Base-by-base conservation (phyloP, 306 rosid genomes). In the Hippophae tibetana region DNA sequence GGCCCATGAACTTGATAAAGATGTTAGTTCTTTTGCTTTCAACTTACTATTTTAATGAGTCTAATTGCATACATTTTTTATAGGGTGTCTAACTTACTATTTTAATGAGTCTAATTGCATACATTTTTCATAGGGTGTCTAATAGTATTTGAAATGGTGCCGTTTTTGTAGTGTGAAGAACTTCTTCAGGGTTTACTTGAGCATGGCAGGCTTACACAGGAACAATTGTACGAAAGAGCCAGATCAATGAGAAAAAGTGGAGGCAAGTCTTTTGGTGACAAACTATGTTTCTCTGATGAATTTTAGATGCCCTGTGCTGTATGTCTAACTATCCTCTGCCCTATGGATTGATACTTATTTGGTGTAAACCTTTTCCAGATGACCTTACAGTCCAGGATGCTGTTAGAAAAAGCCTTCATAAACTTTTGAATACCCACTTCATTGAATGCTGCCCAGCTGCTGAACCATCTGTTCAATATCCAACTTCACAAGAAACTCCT, bases 381-480 rank as follows among this genome's bases (percentile, higher is more conserved):
- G 72, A 68, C 70, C 63, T 61, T 61, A 74, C 72, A 69, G 67
- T 54, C 76, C 60, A 76, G 63, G 74, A 72, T 70, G 62, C 56
- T 63, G 82, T 80, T 58, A 71, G 56, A 52, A 88, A 83, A 65
- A 61, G 69, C 72, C 80, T 92, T 64, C 26, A 10, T 51, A 92
- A 80, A 68, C 96, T 92, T 68, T 63, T 92, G 69, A 46, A 6
- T 6, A 69, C 77, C 51, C 82, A 61, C 54, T 85, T 67, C 61
- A 83, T 85, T 61, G 95, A 92, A 73, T 85, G 84, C 59, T 92
- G 96, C 69, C 99, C 96, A 8, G 81, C 72, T 52, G 76, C 86
- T 65, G 96, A 76, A 75, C 84, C 81, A 42, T 64, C 72, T 74
- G 47, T 89, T 69, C 73, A 75, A 56, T 69, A 71, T 23, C 41